phyloP scores from a whole-genome alignment of 768 basidiomycete species.

The Lyophyllum semitale region DNA sequence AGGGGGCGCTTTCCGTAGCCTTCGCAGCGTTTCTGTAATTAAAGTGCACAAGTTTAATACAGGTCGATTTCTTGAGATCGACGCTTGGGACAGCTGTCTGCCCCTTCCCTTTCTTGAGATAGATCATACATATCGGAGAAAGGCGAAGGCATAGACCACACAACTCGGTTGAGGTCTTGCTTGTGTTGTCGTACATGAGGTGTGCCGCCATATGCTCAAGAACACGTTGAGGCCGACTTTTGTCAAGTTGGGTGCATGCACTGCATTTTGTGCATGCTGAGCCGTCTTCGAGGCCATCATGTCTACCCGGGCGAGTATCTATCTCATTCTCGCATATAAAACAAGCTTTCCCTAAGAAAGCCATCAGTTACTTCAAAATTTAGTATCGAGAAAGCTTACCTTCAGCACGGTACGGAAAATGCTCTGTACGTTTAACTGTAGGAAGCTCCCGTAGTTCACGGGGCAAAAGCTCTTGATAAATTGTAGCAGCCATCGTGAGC shows the following conservation, averaged over 20 bases:
- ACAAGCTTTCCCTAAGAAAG: background rate
- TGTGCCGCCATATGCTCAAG: background rate
- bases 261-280: background rate
- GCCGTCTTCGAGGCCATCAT: background rate
- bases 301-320: background rate
- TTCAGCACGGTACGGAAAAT: background rate
- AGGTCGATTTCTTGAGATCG: background rate
- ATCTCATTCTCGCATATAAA: background rate
- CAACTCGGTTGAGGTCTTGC: background rate
- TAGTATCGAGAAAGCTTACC: background rate
- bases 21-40: background rate
- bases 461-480: background rate
- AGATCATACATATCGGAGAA: background rate
- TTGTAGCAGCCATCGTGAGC: background rate
- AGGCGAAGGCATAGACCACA: background rate
- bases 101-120: background rate
- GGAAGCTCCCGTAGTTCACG: background rate
- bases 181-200: background rate
- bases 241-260: background rate
- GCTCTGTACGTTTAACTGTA: background rate
- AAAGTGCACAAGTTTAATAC: background rate
- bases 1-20: slow-evolving; percentile 1
- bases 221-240: background rate
- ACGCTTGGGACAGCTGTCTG: background rate
- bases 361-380: background rate